A percentile compares a stretch with the other conserved stretches of the same genome.
Evolutionary conservation across 2,329 filamentous ascomycete genomes (phyloP).

Genomic region (Scedosporium minutisporum): DNA sequence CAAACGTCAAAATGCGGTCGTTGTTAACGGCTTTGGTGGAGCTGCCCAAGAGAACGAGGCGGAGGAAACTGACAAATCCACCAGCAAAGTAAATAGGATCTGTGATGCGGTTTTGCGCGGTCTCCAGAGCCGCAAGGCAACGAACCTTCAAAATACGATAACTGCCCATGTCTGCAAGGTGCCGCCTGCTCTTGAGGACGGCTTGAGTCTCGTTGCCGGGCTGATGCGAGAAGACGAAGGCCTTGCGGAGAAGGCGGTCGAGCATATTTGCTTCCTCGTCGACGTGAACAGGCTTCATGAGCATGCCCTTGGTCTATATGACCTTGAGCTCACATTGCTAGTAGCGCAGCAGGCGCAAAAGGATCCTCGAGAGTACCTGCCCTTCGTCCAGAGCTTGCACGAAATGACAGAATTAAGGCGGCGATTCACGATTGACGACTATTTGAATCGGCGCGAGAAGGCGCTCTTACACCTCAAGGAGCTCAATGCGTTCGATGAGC

Average conservation of each 20-base stretch:
- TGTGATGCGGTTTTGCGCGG: slow-evolving; percentile 73
- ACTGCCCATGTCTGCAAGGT: slow-evolving; percentile 91
- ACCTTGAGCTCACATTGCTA: slow-evolving; percentile 79
- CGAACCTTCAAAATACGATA: slow-evolving; percentile 81
- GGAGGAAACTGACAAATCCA: not conserved
- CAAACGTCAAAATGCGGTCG: slow-evolving; percentile 30
- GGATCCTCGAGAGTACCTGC: slow-evolving; percentile 89
- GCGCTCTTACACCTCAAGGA: slow-evolving; percentile 68
- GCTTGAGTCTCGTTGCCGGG: slow-evolving; percentile 66
- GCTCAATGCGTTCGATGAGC: slow-evolving; percentile 65
- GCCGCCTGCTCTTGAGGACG: slow-evolving; percentile 82
- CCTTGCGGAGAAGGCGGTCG: slow-evolving; percentile 77
- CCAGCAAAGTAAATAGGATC: slow-evolving; percentile 71
- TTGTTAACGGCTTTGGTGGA: not conserved
- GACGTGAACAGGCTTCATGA: slow-evolving; percentile 91
- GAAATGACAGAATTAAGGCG: slow-evolving; percentile 60
- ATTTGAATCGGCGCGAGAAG: slow-evolving; percentile 67
- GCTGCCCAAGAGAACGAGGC: not conserved
- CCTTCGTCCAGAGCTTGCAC: slow-evolving; percentile 84
- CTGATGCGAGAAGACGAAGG: slow-evolving; percentile 59
- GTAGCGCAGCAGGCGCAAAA: slow-evolving; percentile 95
- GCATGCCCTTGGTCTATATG: slow-evolving; percentile 79
- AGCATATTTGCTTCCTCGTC: slow-evolving; percentile 95
- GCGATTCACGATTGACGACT: slow-evolving; percentile 79
- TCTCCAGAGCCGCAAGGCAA: slow-evolving; percentile 50